A percentile compares a stretch with the other conserved stretches of the same genome.
These are phyloP conservation scores for Cystobasidium ongulense DNA, from an alignment of 768 basidiomycete genomes.

Conservation along the genomic window DNA sequence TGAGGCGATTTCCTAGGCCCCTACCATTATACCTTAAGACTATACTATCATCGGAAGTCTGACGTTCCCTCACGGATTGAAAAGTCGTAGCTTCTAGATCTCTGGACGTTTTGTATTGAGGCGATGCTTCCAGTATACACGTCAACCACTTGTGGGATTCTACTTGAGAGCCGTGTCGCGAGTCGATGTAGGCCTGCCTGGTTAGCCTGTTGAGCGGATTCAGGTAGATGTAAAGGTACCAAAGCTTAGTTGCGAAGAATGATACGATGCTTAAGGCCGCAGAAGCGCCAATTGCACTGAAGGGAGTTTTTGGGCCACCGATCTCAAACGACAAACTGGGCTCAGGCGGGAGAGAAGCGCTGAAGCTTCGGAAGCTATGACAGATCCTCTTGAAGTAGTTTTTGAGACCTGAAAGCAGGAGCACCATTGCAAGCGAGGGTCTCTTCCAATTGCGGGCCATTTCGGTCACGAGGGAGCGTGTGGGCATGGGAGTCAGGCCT, in stretches of 20 bases:
- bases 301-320: neutral
- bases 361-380: no score
- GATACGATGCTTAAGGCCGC: neutral
- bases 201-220: neutral
- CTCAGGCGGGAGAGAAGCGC: no score
- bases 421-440: neutral
- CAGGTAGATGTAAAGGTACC: neutral
- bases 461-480: neutral
- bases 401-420: neutral
- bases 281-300: neutral
- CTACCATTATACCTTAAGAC: neutral
- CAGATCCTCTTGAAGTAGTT: neutral
- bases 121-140: neutral
- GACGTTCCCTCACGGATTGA: neutral
- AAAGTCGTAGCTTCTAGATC: neutral
- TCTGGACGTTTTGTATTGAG: neutral
- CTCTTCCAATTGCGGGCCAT: neutral
- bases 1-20: neutral
- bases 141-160: conserved; percentile 16
- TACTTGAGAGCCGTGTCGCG: neutral
- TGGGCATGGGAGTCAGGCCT: neutral
- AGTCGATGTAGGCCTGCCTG: conserved; percentile 18
- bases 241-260: neutral
- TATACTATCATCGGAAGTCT: neutral
- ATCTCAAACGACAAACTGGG: neutral